Conservation (phyloP, 164 flowering plant species). For the Echeveria elegans region DNA sequence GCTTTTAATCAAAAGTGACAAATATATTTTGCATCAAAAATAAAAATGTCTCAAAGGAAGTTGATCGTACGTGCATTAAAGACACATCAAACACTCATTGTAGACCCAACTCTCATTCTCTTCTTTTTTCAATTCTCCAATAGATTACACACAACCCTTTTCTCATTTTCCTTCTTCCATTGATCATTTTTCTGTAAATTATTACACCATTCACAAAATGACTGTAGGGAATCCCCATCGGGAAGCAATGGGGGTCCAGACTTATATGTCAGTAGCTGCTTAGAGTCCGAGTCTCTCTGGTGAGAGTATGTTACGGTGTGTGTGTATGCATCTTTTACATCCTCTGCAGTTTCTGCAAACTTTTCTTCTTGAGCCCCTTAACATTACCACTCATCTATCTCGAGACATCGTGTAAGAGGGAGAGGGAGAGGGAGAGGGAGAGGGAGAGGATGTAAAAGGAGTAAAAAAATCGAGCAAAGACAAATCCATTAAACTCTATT, state of each 20-base stretch:
- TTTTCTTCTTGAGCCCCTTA: conserved; percentile 9
- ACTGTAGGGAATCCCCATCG: not conserved
- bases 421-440: not conserved
- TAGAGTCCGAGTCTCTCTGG: not conserved
- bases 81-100: too few relatives aligned
- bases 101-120: too few relatives aligned
- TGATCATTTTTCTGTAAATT: too few relatives aligned
- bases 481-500: too few relatives aligned
- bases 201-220: conserved; percentile 2
- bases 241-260: conserved; percentile 8
- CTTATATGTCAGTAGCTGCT: conserved; percentile 2
- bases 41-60: too few relatives aligned
- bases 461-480: not conserved
- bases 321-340: not conserved
- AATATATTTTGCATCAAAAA: too few relatives aligned
- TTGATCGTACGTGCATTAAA: too few relatives aligned
- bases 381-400: conserved; percentile 4
- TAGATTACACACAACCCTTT: too few relatives aligned
- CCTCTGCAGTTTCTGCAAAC: not conserved
- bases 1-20: too few relatives aligned
- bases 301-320: too few relatives aligned
- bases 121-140: too few relatives aligned
- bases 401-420: not conserved
- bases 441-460: not conserved
- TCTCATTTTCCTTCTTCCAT: too few relatives aligned